These are phyloP conservation scores for Penicillium longicatenatum DNA, from an alignment of 495 filamentous ascomycete genomes.

Conservation along the genomic window DNA sequence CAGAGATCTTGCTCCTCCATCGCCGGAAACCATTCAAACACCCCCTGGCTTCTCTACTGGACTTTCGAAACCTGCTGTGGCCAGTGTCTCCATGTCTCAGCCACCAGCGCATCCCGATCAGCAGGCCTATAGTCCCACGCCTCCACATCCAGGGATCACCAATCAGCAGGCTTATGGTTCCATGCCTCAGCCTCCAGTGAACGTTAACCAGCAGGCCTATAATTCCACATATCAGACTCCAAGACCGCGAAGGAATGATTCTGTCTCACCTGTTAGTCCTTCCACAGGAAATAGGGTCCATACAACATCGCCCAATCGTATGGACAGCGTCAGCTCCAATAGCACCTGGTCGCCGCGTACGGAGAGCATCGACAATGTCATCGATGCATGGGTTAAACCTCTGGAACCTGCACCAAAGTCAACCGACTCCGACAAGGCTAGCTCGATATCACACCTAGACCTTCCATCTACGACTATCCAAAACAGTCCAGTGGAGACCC, in stretches of 20 bases:
- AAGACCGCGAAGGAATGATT: slow-evolving; percentile 5
- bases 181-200: slow-evolving; percentile 1
- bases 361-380: slow-evolving; percentile 47
- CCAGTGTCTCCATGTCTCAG: not conserved
- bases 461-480: slow-evolving; percentile 7
- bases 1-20: slow-evolving; percentile 17
- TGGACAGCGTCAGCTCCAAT: slow-evolving; percentile 33
- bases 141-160: not conserved
- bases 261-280: slow-evolving; percentile 31
- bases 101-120: not conserved
- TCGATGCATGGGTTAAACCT: slow-evolving; percentile 45
- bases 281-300: slow-evolving; percentile 18
- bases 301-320: slow-evolving; percentile 21
- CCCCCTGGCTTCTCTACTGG: slow-evolving; percentile 18
- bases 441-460: slow-evolving; percentile 11
- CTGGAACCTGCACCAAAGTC: slow-evolving; percentile 23
- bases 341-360: slow-evolving; percentile 28
- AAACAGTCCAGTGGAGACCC: slow-evolving; percentile 16
- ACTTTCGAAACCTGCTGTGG: not conserved
- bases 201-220: too few species aligned
- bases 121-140: not conserved
- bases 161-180: slow-evolving; percentile 10
- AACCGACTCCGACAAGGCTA: slow-evolving; percentile 6
- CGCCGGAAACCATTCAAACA: slow-evolving; percentile 10
- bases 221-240: slow-evolving; percentile 1